Evolutionary conservation across 1,284 basidiomycete species (phyloP), one percentile per base, ranked within the genome.

Genomic region (Ustilago esculenta): DNA sequence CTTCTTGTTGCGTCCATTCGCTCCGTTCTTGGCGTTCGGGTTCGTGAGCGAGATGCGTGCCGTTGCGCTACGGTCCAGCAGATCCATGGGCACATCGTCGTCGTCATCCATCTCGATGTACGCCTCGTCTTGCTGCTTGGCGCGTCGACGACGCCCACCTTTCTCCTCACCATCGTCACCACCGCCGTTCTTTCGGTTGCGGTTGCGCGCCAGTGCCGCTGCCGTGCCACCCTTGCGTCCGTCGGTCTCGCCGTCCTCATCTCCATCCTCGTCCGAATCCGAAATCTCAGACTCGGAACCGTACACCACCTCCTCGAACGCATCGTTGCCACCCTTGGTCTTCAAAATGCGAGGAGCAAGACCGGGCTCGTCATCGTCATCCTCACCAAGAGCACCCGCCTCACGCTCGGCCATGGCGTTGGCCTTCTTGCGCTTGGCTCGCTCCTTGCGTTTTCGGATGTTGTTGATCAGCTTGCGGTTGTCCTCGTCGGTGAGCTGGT

Each of bases 21-120:
- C 50, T 21, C 34, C 49, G 37, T 51, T 55, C 44, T 53, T 53
- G 46, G 48, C 56, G 42, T 67, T 64, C 9, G 49, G 57, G 48
- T 61, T 66, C 29, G 49, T 18, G 23, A 75, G 59, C 15, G 51
- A 48, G 43, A 66, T 70, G 9, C 65, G 57, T 0, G 67, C 60
- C 5, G 57, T 64, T 25, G 77, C 74, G 23, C 58, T 56, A 37
- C 94, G 90, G 58, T 92, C 89, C 6, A 99, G 85, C 52, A 99
- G 86, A 84, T 99, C 95, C 88, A 97, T 92, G 1, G 96, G 95
- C 73, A 94, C 90, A 76, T 98, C 92, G 55, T 92, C 90, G 80
- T 98, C 95, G 69, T 92, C 85, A 18, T 69, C 66, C 48, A 63
- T 63, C 33, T 91, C 88, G 55, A 98, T 86, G 77, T 84, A 86